Conservation (phyloP, 2,329 filamentous ascomycete species). For the Lachnellula cervina region DNA sequence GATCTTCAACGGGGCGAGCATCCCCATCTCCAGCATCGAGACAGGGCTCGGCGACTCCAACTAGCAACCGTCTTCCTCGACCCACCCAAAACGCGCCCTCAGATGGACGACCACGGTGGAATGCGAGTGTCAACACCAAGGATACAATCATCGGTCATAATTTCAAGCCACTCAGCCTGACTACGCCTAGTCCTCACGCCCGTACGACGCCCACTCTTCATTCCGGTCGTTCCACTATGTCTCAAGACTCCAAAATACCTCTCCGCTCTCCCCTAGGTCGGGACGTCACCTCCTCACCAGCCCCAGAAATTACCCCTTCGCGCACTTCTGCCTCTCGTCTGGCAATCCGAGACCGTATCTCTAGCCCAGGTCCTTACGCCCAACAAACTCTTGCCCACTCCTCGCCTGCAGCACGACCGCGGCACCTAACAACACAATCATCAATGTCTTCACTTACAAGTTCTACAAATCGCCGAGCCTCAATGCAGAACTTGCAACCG, state of each 20-base stretch:
- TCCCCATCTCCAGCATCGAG: slow-evolving; percentile 34
- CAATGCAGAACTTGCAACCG: slow-evolving; percentile 42
- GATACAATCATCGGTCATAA: slow-evolving; percentile 64
- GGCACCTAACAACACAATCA: slow-evolving; percentile 31
- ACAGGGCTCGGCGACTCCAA: slow-evolving; percentile 47
- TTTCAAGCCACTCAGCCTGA: slow-evolving; percentile 58
- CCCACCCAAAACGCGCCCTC: slow-evolving; percentile 41
- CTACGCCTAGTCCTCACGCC: slow-evolving; percentile 33
- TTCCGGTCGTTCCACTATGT: slow-evolving; percentile 17
- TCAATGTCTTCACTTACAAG: slow-evolving; percentile 39
- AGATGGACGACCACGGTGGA: slow-evolving; percentile 68
- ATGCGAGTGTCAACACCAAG: slow-evolving; percentile 57
- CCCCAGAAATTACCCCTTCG: slow-evolving; percentile 25
- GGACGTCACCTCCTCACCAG: slow-evolving; percentile 27
- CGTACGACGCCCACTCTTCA: slow-evolving; percentile 21
- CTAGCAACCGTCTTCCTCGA: slow-evolving; percentile 39
- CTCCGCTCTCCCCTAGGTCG: slow-evolving; percentile 26
- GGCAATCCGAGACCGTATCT: slow-evolving; percentile 50
- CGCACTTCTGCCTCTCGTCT: slow-evolving; percentile 32
- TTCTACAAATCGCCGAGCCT: slow-evolving; percentile 44
- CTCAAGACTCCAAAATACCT: slow-evolving; percentile 30
- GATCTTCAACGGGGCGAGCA: slow-evolving; percentile 37
- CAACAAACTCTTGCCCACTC: slow-evolving; percentile 38
- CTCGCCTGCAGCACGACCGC: slow-evolving; percentile 39
- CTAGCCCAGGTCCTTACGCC: slow-evolving; percentile 47